Evolutionary conservation across 805 yeast genomes (phyloP), one percentile per base, ranked within the genome.

Genomic region (Candida glaebosa): DNA sequence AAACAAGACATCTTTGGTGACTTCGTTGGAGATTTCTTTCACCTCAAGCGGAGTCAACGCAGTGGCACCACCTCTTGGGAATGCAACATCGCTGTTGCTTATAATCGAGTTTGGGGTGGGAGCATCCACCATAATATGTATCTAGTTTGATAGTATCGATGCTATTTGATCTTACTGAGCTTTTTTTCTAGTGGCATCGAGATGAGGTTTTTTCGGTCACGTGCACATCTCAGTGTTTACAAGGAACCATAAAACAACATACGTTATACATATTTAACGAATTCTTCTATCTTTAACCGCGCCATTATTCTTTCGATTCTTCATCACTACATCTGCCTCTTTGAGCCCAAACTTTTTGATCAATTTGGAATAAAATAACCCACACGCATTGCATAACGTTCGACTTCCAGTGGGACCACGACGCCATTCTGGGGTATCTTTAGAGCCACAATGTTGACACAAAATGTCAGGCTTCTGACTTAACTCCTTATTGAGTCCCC

Each of bases 11-110:
- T 93, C 99, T 48, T 78, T 79, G 17, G 90, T 82, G 37, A 91
- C 99, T 63, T 91, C 95, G 58, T 88, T 89, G 31, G 96, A 83
- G 39, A 91, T 91, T 58, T 88, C 93, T 60, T 88, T 89, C 50
- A 88, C 81, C 65, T 93, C 99, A 50, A 93, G 68, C 5, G 98
- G 89, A 3, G 96, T 79, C 56, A 93, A 75, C 18, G 81, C 87
- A 19, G 91, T 78, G 9, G 84, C 80, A 38, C 99, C 99, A 53
- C 99, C 99, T 79, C 99, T 85, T 38, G 99, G 99, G 59, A 93
- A 93, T 9, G 84, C 72, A 32, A 73, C 67, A 43, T 82, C 87
- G 44, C 61, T 67, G 51, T 66, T 67, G 41, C 62, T 61, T 39
- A 68, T 54, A 33, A 58, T 56, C 31, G 68, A 58, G 30, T 57